A percentile compares a stretch with the other conserved stretches of the same genome.
These are phyloP conservation scores for Vitis vinifera DNA, from an alignment of 164 flowering plant species.

Conservation along the genomic window DNA sequence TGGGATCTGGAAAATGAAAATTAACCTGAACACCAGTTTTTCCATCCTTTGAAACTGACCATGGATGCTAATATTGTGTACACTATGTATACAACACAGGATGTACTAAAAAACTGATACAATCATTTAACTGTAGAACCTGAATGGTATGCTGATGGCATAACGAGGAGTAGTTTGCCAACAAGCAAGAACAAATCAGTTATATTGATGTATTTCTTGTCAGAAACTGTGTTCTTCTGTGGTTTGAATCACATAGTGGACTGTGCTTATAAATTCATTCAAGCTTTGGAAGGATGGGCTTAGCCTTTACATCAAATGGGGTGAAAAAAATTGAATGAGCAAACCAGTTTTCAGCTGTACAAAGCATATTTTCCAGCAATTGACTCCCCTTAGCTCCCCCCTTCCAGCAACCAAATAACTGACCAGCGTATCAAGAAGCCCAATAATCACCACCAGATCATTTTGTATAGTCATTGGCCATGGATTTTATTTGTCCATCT, in stretches of 20 bases:
- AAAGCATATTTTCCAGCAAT: slow-evolving; percentile 3
- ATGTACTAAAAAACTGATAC: too few relatives aligned
- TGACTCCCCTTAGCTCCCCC: not conserved
- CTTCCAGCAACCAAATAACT: not conserved
- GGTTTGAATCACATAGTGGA: not conserved
- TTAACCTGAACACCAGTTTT: too few relatives aligned
- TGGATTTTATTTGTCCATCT: not conserved
- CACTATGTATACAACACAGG: too few relatives aligned
- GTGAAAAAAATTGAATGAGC: not conserved
- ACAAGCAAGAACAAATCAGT: not conserved
- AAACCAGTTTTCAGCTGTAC: slow-evolving; percentile 18
- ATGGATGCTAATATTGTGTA: too few relatives aligned
- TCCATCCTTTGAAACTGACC: too few relatives aligned
- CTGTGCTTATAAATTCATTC: not conserved
- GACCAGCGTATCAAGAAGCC: not conserved
- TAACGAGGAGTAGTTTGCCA: too few relatives aligned
- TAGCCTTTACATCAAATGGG: slow-evolving; percentile 4
- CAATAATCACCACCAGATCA: slow-evolving; percentile 2
- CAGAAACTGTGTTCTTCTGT: slow-evolving; percentile 2
- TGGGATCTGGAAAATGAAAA: too few relatives aligned
- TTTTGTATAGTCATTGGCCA: not conserved
- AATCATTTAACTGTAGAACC: too few relatives aligned
- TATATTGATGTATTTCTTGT: slow-evolving; percentile 2
- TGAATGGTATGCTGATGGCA: not conserved
- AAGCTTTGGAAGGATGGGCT: not conserved